A percentile compares a stretch with the other conserved stretches of the same genome.
Conservation (phyloP, 192 early-diverging fungal species). For the Coemansia sp. region DNA sequence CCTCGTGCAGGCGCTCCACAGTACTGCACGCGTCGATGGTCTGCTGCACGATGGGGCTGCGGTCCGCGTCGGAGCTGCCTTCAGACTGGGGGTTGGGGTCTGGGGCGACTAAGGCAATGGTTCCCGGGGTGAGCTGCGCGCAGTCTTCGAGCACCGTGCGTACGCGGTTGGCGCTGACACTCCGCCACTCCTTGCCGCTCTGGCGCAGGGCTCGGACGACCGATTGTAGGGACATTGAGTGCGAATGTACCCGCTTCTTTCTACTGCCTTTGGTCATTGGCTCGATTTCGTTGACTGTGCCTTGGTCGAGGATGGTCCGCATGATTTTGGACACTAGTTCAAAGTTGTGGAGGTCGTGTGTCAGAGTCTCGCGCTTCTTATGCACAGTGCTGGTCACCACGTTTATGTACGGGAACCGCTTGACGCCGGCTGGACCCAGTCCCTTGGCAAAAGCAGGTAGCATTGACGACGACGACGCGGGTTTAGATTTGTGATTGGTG, state of each 20-base stretch:
- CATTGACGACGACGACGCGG: background rate
- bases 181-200: background rate
- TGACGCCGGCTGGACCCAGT: conserved; percentile 15
- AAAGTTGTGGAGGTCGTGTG: background rate
- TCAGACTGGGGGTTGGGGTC: background rate
- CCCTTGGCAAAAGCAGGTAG: conserved; percentile 1
- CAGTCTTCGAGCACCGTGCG: background rate
- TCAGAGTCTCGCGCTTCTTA: background rate
- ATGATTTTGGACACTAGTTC: background rate
- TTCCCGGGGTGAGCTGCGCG: background rate
- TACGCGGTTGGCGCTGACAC: background rate
- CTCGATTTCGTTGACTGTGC: background rate
- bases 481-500: background rate
- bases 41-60: background rate
- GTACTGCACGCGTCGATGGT: background rate
- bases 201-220: background rate
- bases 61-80: background rate
- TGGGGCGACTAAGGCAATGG: background rate
- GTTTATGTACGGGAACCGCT: conserved; percentile 24
- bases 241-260: background rate
- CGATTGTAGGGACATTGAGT: background rate
- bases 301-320: background rate
- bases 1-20: background rate
- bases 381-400: background rate
- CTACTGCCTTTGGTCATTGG: background rate